Conservation (phyloP, 2,329 filamentous ascomycete species). For the Colletotrichum zoysiae region DNA sequence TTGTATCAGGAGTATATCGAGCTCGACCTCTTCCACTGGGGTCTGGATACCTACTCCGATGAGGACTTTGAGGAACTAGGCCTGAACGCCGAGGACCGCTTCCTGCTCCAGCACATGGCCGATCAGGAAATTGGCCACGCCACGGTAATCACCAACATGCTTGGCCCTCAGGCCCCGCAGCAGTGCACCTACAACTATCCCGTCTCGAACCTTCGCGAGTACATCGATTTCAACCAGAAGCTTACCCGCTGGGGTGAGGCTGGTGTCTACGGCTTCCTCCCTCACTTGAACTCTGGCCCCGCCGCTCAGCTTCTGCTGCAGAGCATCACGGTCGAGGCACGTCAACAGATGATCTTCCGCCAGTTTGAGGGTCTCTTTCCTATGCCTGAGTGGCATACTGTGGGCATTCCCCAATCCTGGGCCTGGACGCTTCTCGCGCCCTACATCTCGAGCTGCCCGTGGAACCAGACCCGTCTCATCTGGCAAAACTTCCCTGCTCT, state of each 20-base stretch:
- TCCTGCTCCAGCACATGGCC: constrained; percentile 80
- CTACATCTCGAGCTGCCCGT: constrained; percentile 82
- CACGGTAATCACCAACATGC: constrained; percentile 81
- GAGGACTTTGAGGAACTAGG: constrained; percentile 78
- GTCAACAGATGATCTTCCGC: constrained; percentile 87
- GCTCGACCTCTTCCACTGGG: constrained; percentile 84
- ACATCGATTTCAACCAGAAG: constrained; percentile 86
- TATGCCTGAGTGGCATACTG: constrained; percentile 86
- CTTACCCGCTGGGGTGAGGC: constrained; percentile 85
- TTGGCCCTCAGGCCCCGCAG: constrained; percentile 75
- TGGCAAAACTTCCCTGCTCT: constrained; percentile 89
- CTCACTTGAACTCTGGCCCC: constrained; percentile 81
- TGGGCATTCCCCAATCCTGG: constrained; percentile 86
- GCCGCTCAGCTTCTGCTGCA: constrained; percentile 80
- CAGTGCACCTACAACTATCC: constrained; percentile 89
- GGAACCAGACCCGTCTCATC: constrained; percentile 77
- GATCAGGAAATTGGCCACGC: constrained; percentile 84
- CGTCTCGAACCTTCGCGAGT: constrained; percentile 79
- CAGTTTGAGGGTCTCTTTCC: constrained; percentile 85
- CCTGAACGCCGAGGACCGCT: constrained; percentile 76
- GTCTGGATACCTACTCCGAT: constrained; percentile 75
- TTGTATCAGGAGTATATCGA: constrained; percentile 90
- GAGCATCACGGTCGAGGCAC: constrained; percentile 82
- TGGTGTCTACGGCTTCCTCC: constrained; percentile 84
- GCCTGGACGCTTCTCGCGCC: constrained; percentile 85